Base-by-base conservation (phyloP, 2,329 filamentous ascomycete genomes). In the Aspergillus novoparasiticus region DNA sequence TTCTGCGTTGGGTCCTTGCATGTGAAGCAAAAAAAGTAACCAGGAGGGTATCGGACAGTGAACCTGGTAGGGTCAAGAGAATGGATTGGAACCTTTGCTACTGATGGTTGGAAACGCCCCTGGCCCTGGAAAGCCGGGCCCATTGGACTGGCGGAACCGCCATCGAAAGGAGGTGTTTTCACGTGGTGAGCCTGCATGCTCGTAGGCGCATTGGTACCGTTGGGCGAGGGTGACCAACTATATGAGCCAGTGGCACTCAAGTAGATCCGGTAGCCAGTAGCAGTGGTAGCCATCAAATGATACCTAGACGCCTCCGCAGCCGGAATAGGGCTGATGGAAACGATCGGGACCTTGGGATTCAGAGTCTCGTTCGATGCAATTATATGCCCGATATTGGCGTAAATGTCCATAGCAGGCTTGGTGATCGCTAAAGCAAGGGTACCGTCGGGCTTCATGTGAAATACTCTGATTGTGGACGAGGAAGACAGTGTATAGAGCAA, bases 151-250 rank as follows among this genome's bases (percentile, higher is more conserved):
- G 68, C 55, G 61, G 74, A 53, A 63, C 68, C 63, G 57, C 66
- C 68, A 69, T 77, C 65, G 68, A 78, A 63, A 78, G 95, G 95
- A 1, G 96, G 95, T 63, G 97, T 96, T 74, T 95, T 96, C 78
- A 99, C 92, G 73, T 96, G 95, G 70, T 96, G 91, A n/a, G 97
- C 89, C 77, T 97, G 94, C 93, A 99, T 97, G 78, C 93, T 97
- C 70, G 92, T 94, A 0, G 95, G 94, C 0, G 91, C 89, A 62
- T 84, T 89, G 9, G 86, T 84, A 23, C 86, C 83, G 26, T 86
- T 85, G 16, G 84, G 85, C 34, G 87, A 83, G 60, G 81, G 79
- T 60, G 80, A 77, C 79, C 80, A 78, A 67, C 77, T 75, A 84
- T 86, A 80, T 21, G 92, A 90, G 67, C 90, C 90, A 0, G 93